Conservation (phyloP, 1,284 basidiomycete species). For the Apiotrichum sp. region DNA sequence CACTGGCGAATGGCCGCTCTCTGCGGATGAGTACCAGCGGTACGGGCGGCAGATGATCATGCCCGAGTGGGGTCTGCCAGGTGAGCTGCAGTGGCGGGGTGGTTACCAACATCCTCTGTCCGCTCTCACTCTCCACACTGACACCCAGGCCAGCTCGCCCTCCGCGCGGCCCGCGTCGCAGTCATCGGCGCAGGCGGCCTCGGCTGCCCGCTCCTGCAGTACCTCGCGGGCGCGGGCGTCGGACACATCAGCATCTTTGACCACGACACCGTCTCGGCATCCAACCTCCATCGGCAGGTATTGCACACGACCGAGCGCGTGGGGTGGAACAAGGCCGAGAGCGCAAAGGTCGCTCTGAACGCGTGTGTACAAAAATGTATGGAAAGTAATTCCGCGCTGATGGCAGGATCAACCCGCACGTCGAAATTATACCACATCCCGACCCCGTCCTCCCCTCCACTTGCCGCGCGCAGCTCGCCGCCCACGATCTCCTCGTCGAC, state of each 20-base stretch:
- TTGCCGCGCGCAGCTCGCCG: slow-evolving; percentile 56
- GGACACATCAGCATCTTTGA: slow-evolving; percentile 77
- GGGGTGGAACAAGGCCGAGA: slow-evolving; percentile 77
- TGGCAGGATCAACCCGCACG: slow-evolving; percentile 63
- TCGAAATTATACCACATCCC: slow-evolving; percentile 55
- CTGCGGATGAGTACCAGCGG: slow-evolving; percentile 65
- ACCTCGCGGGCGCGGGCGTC: slow-evolving; percentile 84
- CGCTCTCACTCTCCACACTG: neutral
- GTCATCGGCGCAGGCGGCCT: slow-evolving; percentile 94
- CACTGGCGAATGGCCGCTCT: neutral
- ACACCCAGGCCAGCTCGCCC: slow-evolving; percentile 68
- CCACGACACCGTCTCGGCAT: slow-evolving; percentile 81
- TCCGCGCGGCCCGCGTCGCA: slow-evolving; percentile 68
- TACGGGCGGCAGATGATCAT: slow-evolving; percentile 98
- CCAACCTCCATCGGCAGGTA: slow-evolving; percentile 91
- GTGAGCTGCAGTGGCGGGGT: slow-evolving; percentile 45
- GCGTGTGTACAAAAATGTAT: too few relatives aligned
- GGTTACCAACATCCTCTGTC: too few relatives aligned
- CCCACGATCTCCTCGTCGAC: slow-evolving; percentile 78
- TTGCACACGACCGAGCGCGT: slow-evolving; percentile 74
- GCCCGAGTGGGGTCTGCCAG: slow-evolving; percentile 76
- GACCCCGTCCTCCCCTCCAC: slow-evolving; percentile 58
- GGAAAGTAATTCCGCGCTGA: too few relatives aligned
- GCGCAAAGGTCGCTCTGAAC: slow-evolving; percentile 58
- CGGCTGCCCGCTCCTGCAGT: slow-evolving; percentile 91